phyloP scores from a whole-genome alignment of 23 red algal genomes.

The Chondrus crispus region DNA sequence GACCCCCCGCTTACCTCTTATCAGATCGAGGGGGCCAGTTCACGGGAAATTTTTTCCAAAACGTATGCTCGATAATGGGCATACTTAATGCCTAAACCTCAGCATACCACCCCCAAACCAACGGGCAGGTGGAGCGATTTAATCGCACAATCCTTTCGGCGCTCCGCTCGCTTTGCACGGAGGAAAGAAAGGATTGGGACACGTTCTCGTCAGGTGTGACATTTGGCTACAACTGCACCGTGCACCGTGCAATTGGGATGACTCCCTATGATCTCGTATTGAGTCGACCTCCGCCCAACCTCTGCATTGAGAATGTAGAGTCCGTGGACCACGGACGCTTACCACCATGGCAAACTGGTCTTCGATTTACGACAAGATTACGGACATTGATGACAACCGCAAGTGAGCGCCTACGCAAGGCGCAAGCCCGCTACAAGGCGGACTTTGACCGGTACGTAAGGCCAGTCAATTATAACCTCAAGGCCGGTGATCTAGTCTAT shows the following conservation, averaged over 20 bases:
- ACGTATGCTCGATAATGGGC: not conserved
- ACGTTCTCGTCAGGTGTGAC: not conserved
- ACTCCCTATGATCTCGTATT: not conserved
- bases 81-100: not conserved
- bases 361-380: not conserved
- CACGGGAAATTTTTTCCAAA: conserved; percentile 1
- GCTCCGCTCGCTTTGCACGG: not conserved
- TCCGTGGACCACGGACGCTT: not conserved
- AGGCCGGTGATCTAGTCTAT: not conserved
- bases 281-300: not conserved
- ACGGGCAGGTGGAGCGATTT: conserved; percentile 23
- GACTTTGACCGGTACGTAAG: not conserved
- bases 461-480: not conserved
- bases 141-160: not conserved
- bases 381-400: not conserved
- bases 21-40: not conserved
- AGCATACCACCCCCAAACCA: conserved; percentile 30
- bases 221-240: not conserved
- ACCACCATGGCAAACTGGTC: not conserved
- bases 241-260: not conserved
- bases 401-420: not conserved
- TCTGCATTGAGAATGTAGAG: not conserved
- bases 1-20: not conserved
- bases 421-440: not conserved
- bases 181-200: not conserved